These are phyloP conservation scores for Verbascum thapsus DNA, from an alignment of 257 asterid genomes.

Conservation along the genomic window DNA sequence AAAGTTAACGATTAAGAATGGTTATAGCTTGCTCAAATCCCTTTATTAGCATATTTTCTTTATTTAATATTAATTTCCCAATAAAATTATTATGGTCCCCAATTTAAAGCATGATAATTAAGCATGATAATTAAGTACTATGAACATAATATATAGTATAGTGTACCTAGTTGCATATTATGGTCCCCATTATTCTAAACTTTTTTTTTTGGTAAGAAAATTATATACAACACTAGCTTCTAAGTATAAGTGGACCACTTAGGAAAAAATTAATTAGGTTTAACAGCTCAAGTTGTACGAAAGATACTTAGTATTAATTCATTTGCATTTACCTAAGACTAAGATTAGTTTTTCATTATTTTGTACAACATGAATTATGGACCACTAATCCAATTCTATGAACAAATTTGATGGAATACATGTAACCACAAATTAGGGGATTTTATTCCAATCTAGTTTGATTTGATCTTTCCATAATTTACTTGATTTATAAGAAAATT, in stretches of 20 bases:
- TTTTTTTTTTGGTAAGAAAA: no score
- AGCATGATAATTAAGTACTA: constrained; percentile 35
- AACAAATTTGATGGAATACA: background rate
- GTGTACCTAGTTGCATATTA: constrained; percentile 22
- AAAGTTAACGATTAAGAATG: background rate
- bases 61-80: constrained; percentile 8
- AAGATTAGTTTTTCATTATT: constrained; percentile 6
- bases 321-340: constrained; percentile 23
- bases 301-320: constrained; percentile 9
- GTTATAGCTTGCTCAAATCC: background rate
- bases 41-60: no score
- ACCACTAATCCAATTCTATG: constrained; percentile 33
- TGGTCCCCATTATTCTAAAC: constrained; percentile 51
- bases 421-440: no score
- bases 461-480: no score
- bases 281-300: constrained; percentile 48
- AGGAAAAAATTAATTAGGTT: constrained; percentile 21
- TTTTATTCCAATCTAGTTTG: no score
- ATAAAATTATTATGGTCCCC: constrained; percentile 45
- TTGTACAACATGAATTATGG: constrained; percentile 20
- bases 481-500: no score
- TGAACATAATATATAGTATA: constrained; percentile 8
- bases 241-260: constrained; percentile 44
- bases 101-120: constrained; percentile 34
- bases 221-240: constrained; percentile 12